Evolutionary conservation across 1,284 basidiomycete genomes (phyloP).

Genomic region (Rhodotorula sp.): DNA sequence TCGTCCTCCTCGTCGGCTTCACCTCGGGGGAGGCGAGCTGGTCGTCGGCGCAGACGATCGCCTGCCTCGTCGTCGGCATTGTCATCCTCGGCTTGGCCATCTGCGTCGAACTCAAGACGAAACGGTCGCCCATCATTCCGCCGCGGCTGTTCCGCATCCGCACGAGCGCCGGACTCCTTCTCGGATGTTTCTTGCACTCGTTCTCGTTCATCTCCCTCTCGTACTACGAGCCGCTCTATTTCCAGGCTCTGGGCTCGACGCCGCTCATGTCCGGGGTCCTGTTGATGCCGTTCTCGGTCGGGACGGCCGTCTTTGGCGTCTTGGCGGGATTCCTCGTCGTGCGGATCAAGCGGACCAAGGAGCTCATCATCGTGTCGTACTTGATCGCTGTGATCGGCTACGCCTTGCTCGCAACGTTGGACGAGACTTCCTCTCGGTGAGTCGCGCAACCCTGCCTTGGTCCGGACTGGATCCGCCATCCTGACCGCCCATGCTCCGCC

Average conservation of each 20-base stretch:
- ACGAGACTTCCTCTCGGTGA: conserved; percentile 35
- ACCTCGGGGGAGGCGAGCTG: conserved; percentile 45
- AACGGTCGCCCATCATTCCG: conserved; percentile 73
- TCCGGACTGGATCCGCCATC: too few relatives aligned
- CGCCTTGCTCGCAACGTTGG: conserved; percentile 45
- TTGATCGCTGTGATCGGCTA: conserved; percentile 43
- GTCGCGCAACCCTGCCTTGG: background rate
- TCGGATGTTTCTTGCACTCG: conserved; percentile 65
- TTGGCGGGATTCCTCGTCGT: conserved; percentile 65
- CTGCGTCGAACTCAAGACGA: conserved; percentile 66
- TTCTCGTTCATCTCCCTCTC: conserved; percentile 61
- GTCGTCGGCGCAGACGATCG: conserved; percentile 62
- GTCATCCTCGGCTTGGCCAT: conserved; percentile 60
- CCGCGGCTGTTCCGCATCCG: conserved; percentile 75
- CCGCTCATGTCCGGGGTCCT: conserved; percentile 70
- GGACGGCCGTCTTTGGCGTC: conserved; percentile 58
- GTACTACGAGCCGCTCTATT: conserved; percentile 27
- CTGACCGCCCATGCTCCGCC: background rate
- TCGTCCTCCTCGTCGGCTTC: conserved; percentile 36
- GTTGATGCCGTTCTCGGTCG: conserved; percentile 67
- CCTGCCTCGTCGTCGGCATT: conserved; percentile 67
- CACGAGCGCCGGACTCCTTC: conserved; percentile 66
- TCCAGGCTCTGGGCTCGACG: conserved; percentile 68
- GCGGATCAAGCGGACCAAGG: conserved; percentile 38
- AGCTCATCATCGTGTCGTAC: conserved; percentile 27